Conservation (phyloP, 2,329 filamentous ascomycete species). For the Nemania bipapillata region DNA sequence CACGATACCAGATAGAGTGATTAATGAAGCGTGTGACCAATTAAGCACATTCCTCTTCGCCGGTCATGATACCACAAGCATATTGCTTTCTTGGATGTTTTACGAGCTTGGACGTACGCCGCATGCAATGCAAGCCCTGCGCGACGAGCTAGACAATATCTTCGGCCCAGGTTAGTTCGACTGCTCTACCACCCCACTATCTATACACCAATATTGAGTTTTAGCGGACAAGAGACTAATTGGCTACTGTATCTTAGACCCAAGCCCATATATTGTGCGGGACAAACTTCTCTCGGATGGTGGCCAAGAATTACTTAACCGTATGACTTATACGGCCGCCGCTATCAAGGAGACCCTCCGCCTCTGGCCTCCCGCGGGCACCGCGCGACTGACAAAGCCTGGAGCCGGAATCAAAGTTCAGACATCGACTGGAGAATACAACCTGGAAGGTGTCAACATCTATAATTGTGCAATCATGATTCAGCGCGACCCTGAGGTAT, state of each 20-base stretch:
- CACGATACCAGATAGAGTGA: conserved; percentile 35
- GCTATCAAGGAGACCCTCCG: conserved; percentile 55
- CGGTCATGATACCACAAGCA: conserved; percentile 57
- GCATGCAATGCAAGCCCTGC: conserved; percentile 45
- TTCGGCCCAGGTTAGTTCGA: conserved; percentile 46
- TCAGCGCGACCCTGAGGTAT: conserved; percentile 53
- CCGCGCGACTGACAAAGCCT: conserved; percentile 46
- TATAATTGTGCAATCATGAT: conserved; percentile 53
- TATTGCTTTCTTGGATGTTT: conserved; percentile 53
- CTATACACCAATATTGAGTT: neutral
- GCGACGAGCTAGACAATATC: conserved; percentile 53
- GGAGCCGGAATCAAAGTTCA: conserved; percentile 49
- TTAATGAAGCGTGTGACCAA: conserved; percentile 53
- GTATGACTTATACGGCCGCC: conserved; percentile 53
- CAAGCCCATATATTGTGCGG: conserved; percentile 19
- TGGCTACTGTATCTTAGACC: neutral
- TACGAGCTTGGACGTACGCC: conserved; percentile 54
- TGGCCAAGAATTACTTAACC: conserved; percentile 49
- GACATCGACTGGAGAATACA: neutral
- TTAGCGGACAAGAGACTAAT: neutral
- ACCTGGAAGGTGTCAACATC: conserved; percentile 49
- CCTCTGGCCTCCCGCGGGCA: conserved; percentile 51
- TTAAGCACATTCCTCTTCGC: conserved; percentile 56
- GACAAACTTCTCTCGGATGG: conserved; percentile 41
- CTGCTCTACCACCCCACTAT: neutral